Conservation (phyloP, 768 basidiomycete species). For the Termitomyces sp. region DNA sequence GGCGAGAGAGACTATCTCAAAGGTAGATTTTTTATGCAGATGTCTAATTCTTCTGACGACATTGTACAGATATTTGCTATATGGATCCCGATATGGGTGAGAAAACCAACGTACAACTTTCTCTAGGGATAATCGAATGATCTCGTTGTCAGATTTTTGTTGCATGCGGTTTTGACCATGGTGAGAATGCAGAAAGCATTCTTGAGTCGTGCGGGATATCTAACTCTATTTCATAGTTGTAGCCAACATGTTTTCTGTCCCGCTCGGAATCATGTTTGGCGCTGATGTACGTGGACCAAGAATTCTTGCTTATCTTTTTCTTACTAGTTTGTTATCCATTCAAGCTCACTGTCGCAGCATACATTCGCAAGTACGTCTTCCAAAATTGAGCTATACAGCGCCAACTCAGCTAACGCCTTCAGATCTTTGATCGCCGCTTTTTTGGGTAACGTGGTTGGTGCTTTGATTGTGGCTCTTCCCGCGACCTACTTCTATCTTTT, state of each 20-base stretch:
- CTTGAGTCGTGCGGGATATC: neutral
- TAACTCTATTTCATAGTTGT: conserved; percentile 9
- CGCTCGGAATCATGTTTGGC: conserved; percentile 67
- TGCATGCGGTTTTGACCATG: conserved; percentile 66
- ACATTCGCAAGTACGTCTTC: conserved; percentile 60
- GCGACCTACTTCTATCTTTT: conserved; percentile 60
- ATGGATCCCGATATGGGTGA: conserved; percentile 76
- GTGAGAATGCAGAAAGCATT: conserved; percentile 23
- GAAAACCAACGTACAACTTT: conserved; percentile 7
- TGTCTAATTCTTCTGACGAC: neutral
- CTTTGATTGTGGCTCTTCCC: conserved; percentile 58
- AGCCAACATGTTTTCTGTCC: conserved; percentile 76
- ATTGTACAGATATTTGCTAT: conserved; percentile 49
- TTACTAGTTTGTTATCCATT: neutral
- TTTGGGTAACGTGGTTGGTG: conserved; percentile 68
- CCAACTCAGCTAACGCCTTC: neutral
- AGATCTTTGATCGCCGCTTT: conserved; percentile 63
- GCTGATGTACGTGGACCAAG: conserved; percentile 45
- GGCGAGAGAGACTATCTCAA: conserved; percentile 65
- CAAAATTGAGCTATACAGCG: neutral
- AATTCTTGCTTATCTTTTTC: neutral
- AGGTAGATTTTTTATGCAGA: conserved; percentile 31
- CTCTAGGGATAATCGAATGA: neutral
- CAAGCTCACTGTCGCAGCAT: conserved; percentile 48
- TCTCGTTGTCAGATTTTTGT: conserved; percentile 52